Conservation (phyloP, 192 early-diverging fungal genomes). For the Powellomyces hirtus region DNA sequence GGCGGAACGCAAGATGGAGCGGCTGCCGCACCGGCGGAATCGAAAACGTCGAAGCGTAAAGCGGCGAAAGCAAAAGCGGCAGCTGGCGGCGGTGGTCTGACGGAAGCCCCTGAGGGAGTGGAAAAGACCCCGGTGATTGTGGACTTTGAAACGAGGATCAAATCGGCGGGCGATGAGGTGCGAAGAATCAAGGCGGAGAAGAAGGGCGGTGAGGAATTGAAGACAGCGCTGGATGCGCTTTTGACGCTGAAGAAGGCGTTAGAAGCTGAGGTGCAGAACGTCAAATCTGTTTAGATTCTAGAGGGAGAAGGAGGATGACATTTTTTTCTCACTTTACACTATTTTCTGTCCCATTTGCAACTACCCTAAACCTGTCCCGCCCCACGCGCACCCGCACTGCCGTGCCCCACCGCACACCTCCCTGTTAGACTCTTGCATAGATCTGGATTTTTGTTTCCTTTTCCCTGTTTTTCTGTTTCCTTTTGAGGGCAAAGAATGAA, state of each 20-base stretch:
- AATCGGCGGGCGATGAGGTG: slow-evolving; percentile 55
- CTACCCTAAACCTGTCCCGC: too few relatives aligned
- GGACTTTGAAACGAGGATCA: slow-evolving; percentile 55
- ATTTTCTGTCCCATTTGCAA: too few relatives aligned
- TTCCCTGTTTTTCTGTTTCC: too few relatives aligned
- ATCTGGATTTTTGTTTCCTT: too few relatives aligned
- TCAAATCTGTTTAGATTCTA: too few relatives aligned
- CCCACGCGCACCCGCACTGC: too few relatives aligned
- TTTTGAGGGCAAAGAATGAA: too few relatives aligned
- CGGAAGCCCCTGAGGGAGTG: slow-evolving; percentile 30
- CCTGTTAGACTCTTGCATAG: too few relatives aligned
- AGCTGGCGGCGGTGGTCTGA: slow-evolving; percentile 23
- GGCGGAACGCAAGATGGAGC: slow-evolving; percentile 53
- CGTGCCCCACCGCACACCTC: too few relatives aligned
- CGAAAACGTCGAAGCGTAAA: slow-evolving; percentile 14
- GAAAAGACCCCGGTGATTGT: slow-evolving; percentile 45
- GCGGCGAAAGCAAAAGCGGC: slow-evolving; percentile 33
- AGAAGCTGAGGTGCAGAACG: slow-evolving; percentile 2
- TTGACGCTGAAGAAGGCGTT: slow-evolving; percentile 35
- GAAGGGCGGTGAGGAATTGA: slow-evolving; percentile 36
- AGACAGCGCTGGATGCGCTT: slow-evolving; percentile 38
- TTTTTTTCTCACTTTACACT: too few relatives aligned
- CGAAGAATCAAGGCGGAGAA: slow-evolving; percentile 59
- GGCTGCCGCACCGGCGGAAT: slow-evolving; percentile 1
- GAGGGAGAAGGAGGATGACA: too few relatives aligned